Evolutionary conservation across 768 basidiomycete genomes (phyloP).

Genomic region (Candolleomyces eurysporus): DNA sequence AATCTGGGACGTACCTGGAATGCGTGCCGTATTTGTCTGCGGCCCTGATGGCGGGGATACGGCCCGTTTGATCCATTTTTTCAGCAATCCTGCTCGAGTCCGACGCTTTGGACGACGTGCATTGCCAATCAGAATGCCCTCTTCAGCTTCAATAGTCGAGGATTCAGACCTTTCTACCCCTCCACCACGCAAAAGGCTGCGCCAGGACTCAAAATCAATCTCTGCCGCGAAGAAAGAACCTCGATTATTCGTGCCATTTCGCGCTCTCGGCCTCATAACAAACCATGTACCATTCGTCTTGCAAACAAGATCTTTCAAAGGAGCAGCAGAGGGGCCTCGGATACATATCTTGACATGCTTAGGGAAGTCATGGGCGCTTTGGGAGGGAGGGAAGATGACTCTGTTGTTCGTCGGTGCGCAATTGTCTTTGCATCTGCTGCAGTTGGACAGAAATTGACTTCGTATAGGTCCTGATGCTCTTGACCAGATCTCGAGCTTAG

Average conservation of each 20-base stretch:
- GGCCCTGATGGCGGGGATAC: not conserved
- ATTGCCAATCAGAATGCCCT: not conserved
- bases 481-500: slow-evolving; percentile 70
- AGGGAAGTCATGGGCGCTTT: slow-evolving; percentile 89
- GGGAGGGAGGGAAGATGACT: slow-evolving; percentile 93
- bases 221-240: slow-evolving; percentile 31
- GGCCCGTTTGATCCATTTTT: slow-evolving; percentile 2
- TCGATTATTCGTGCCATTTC: slow-evolving; percentile 86
- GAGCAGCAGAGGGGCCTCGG: slow-evolving; percentile 78
- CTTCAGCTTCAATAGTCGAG: not conserved
- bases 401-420: slow-evolving; percentile 90
- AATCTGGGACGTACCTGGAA: not conserved
- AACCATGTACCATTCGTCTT: slow-evolving; percentile 88
- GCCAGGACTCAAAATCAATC: slow-evolving; percentile 30
- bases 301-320: slow-evolving; percentile 83
- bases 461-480: slow-evolving; percentile 78
- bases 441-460: slow-evolving; percentile 1
- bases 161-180: slow-evolving; percentile 19
- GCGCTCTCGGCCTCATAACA: slow-evolving; percentile 92
- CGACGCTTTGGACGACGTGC: too few relatives aligned
- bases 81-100: not conserved
- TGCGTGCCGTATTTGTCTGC: slow-evolving; percentile 2
- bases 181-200: slow-evolving; percentile 53
- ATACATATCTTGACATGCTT: slow-evolving; percentile 85
- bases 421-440: not conserved